Evolutionary conservation across 768 basidiomycete genomes (phyloP), one percentile per base, ranked within the genome.

Genomic region (Panellus pusillus): DNA sequence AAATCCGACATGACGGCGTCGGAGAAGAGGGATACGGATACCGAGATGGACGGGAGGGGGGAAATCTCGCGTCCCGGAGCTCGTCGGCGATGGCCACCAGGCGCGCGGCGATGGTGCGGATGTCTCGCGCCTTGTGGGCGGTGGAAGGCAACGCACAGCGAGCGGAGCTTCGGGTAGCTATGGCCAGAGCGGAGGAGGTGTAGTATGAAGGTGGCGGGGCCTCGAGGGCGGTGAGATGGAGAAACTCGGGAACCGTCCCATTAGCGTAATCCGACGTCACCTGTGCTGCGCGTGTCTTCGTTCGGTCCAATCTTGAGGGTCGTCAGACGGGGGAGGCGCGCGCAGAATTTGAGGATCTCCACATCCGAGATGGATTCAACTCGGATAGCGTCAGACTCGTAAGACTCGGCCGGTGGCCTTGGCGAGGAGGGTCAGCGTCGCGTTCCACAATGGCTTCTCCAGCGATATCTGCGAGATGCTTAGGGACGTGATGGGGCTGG

Each of bases 321-420:
- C 15, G 42, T 45, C 28, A 60, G 37, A 1, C 54, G 59, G 3
- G 54, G 51, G 14, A 60, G 50, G 17, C 54, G 51, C 44, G 54
- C 15, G 42, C 54, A 55, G 41, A 60, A 54, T 13, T 15, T 19
- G 54, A 60, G 47, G 8, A 60, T 53, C 11, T 56, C 59, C 13
- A 45, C 47, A 12, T 46, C 51, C 39, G 59, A 50, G 19, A 60
- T 60, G 12, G 31, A 24, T 38, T 53, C 59, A 60, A 32, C 37
- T 56, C 48, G n/a, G 47, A 56, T 18, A 60, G 19, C 5, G 59
- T 56, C 9, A 60, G 28, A 13, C 35, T 32, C 17, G 59, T 38
- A 39, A 60, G 47, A 9, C 28, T 15, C 1, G 44, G 54, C 1
- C 24, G 24, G 51, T 27, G 15, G 54, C 59, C 37, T 42, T 52